Conservation (phyloP, 1,284 basidiomycete genomes). For the Phaffia rhodozyma region DNA sequence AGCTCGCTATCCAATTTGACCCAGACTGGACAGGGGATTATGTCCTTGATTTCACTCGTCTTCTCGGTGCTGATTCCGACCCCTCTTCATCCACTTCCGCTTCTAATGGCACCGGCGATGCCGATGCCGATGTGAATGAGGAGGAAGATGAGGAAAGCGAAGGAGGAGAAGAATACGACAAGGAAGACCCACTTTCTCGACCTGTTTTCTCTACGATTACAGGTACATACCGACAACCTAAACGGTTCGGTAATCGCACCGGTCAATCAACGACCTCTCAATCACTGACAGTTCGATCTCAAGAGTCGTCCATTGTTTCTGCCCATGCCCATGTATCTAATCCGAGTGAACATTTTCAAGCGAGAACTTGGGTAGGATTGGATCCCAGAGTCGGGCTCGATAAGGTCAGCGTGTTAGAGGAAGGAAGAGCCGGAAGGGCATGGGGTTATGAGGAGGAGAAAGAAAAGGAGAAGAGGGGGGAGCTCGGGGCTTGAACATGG, state of each 20-base stretch:
- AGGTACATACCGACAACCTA: slow-evolving; percentile 69
- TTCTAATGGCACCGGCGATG: slow-evolving; percentile 1
- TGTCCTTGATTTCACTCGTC: slow-evolving; percentile 62
- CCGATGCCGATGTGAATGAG: slow-evolving; percentile 5
- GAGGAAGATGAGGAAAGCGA: slow-evolving; percentile 12
- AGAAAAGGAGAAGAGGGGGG: slow-evolving; percentile 1
- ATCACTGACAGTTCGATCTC: not conserved
- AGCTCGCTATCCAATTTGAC: slow-evolving; percentile 56
- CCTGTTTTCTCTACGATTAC: slow-evolving; percentile 78
- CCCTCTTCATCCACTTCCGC: not conserved
- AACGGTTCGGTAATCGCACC: slow-evolving; percentile 44
- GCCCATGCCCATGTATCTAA: slow-evolving; percentile 19
- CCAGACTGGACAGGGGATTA: slow-evolving; percentile 69
- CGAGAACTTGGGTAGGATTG: slow-evolving; percentile 67
- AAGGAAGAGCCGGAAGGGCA: slow-evolving; percentile 81
- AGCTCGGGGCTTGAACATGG: too few relatives aligned
- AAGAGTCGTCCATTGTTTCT: slow-evolving; percentile 22
- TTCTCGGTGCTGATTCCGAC: slow-evolving; percentile 40
- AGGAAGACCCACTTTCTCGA: slow-evolving; percentile 22
- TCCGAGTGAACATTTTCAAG: slow-evolving; percentile 47
- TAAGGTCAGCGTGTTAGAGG: slow-evolving; percentile 66
- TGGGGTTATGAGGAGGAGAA: slow-evolving; percentile 52
- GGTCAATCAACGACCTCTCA: slow-evolving; percentile 49
- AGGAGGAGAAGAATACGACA: slow-evolving; percentile 18
- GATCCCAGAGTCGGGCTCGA: slow-evolving; percentile 70